phyloP scores from a whole-genome alignment of 2,329 filamentous ascomycete species.

The Aspergillus quadrilineatus region DNA sequence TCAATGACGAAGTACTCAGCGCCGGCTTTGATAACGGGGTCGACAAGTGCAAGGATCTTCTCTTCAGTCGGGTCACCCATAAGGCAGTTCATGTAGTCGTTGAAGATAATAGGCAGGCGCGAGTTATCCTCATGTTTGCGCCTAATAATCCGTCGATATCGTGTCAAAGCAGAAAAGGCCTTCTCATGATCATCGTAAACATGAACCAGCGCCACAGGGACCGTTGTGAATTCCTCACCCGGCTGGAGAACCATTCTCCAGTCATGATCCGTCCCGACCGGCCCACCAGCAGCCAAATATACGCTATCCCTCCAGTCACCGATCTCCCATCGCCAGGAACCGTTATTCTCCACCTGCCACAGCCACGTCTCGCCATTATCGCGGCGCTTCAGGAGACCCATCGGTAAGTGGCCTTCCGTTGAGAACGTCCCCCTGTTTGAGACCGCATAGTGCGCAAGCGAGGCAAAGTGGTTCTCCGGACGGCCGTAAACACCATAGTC shows the following conservation, averaged over 20 bases:
- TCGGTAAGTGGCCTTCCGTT: slow-evolving; percentile 29
- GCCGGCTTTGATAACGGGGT: slow-evolving; percentile 26
- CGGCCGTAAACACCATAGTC: slow-evolving; percentile 24
- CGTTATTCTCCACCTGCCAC: slow-evolving; percentile 40
- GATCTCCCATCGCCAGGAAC: slow-evolving; percentile 40
- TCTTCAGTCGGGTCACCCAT: slow-evolving; percentile 40
- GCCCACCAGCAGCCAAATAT: slow-evolving; percentile 32
- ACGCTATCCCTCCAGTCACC: slow-evolving; percentile 36
- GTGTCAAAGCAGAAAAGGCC: slow-evolving; percentile 30
- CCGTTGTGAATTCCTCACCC: slow-evolving; percentile 23
- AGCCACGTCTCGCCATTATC: slow-evolving; percentile 31
- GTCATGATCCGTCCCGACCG: slow-evolving; percentile 28
- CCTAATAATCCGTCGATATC: slow-evolving; percentile 32
- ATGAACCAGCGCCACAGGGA: slow-evolving; percentile 26
- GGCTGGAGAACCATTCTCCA: slow-evolving; percentile 28
- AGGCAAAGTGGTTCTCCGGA: slow-evolving; percentile 19
- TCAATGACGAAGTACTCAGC: slow-evolving; percentile 42
- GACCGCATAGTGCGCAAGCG: slow-evolving; percentile 22
- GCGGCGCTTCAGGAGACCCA: slow-evolving; percentile 28
- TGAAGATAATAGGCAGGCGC: slow-evolving; percentile 36
- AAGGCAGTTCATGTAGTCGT: slow-evolving; percentile 44
- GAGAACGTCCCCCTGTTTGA: slow-evolving; percentile 33
- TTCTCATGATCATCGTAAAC: slow-evolving; percentile 22
- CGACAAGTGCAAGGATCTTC: slow-evolving; percentile 33
- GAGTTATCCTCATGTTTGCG: slow-evolving; percentile 31